These are phyloP conservation scores for Laguncularia racemosa DNA, from an alignment of 345 rosid species.

Conservation along the genomic window DNA sequence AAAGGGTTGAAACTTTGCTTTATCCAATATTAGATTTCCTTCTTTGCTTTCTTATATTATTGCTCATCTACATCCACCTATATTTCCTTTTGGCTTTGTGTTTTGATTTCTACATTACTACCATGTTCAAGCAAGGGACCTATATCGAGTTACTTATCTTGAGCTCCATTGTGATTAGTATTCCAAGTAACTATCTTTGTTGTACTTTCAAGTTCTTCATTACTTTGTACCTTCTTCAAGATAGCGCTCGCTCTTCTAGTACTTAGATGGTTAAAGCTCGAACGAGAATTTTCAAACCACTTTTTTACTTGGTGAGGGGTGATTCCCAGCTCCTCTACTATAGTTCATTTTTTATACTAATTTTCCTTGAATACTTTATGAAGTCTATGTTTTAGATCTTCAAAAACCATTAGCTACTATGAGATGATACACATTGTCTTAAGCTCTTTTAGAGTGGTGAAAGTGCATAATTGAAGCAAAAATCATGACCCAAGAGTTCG, in stretches of 20 bases:
- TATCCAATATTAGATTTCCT: too few species aligned
- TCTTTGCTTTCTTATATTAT: too few species aligned
- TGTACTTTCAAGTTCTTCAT: slow-evolving; percentile 9
- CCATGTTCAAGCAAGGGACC: too few species aligned
- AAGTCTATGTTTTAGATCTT: slow-evolving; percentile 16
- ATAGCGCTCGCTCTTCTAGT: slow-evolving; percentile 12
- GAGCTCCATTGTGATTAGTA: slow-evolving; percentile 3
- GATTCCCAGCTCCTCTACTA: slow-evolving; percentile 49
- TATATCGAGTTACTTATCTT: not conserved
- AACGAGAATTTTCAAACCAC: slow-evolving; percentile 83
- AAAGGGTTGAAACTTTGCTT: too few species aligned
- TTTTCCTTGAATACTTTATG: slow-evolving; percentile 45
- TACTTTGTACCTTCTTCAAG: slow-evolving; percentile 17
- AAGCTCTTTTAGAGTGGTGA: too few species aligned
- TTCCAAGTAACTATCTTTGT: not conserved
- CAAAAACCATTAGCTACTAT: too few species aligned
- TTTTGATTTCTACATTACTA: too few species aligned
- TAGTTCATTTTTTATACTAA: slow-evolving; percentile 57
- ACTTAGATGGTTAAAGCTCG: slow-evolving; percentile 46
- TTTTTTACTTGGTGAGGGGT: slow-evolving; percentile 60
- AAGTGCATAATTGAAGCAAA: too few species aligned
- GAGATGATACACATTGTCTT: too few species aligned
- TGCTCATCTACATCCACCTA: too few species aligned
- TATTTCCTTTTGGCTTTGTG: too few species aligned
- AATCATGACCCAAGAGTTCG: too few species aligned